Conservation (phyloP, 805 yeast species). For the Cephaloascus fragrans region DNA sequence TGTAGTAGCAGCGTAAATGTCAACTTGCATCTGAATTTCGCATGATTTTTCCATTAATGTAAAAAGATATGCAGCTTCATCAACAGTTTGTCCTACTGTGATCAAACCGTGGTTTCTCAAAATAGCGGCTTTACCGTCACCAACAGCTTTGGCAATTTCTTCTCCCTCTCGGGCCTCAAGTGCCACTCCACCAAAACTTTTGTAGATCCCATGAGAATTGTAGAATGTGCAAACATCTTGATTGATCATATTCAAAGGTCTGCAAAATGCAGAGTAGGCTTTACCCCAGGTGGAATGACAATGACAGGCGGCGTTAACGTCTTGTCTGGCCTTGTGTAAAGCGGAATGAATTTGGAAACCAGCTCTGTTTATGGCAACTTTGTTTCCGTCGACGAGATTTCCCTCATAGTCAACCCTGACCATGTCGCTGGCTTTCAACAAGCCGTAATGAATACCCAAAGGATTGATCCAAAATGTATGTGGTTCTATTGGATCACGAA, state of each 20-base stretch:
- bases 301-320: slow-evolving; percentile 64
- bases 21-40: slow-evolving; percentile 56
- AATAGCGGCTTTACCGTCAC: slow-evolving; percentile 47
- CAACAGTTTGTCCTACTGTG: slow-evolving; percentile 62
- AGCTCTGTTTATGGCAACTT: slow-evolving; percentile 50
- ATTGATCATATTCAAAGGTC: slow-evolving; percentile 66
- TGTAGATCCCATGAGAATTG: slow-evolving; percentile 55
- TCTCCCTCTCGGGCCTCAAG: slow-evolving; percentile 54
- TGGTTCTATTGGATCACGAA: slow-evolving; percentile 78
- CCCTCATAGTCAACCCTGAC: slow-evolving; percentile 57
- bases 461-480: slow-evolving; percentile 87
- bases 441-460: slow-evolving; percentile 63
- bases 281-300: slow-evolving; percentile 59
- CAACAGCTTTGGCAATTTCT: slow-evolving; percentile 51
- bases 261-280: slow-evolving; percentile 56
- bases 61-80: slow-evolving; percentile 64
- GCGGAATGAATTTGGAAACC: slow-evolving; percentile 67
- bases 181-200: slow-evolving; percentile 73
- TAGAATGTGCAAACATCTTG: slow-evolving; percentile 69
- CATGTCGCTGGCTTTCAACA: slow-evolving; percentile 51
- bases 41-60: slow-evolving; percentile 56
- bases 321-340: slow-evolving; percentile 59
- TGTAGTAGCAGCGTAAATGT: slow-evolving; percentile 37
- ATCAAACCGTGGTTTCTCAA: slow-evolving; percentile 67
- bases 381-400: slow-evolving; percentile 50